A percentile compares a stretch with the other conserved stretches of the same genome.
Conservation (phyloP, 345 rosid genomes). For the Eucalyptus pumila region DNA sequence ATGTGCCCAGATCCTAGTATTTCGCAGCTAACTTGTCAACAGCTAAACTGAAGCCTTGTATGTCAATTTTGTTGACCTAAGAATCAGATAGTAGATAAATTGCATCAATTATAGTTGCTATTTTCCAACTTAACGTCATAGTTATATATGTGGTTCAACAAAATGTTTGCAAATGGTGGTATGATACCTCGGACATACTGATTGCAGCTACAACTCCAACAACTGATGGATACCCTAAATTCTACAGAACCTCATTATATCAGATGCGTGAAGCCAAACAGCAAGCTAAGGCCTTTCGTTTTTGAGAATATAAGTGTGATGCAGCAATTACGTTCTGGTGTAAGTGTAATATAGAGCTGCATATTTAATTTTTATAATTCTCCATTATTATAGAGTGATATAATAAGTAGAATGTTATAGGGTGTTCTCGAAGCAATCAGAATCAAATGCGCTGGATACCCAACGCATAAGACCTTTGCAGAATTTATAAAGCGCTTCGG, state of each 20-base stretch:
- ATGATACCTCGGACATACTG: slow-evolving; percentile 1
- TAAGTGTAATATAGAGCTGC: slow-evolving; percentile 11
- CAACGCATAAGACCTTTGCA: slow-evolving; percentile 52
- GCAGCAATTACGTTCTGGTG: slow-evolving; percentile 92
- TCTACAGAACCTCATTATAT: slow-evolving; percentile 85
- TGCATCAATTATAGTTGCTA: background rate
- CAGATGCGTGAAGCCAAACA: slow-evolving; percentile 91
- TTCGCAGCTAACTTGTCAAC: background rate
- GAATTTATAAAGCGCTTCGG: slow-evolving; percentile 57
- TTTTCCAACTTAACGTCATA: background rate
- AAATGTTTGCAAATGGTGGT: background rate
- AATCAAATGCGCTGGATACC: slow-evolving; percentile 84
- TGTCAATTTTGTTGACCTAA: background rate
- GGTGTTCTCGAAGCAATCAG: slow-evolving; percentile 95
- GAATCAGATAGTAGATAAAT: background rate
- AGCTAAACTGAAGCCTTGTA: background rate
- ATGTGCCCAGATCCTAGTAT: background rate
- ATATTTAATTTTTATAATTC: background rate
- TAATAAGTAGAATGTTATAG: slow-evolving; percentile 25
- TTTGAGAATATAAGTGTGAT: slow-evolving; percentile 52
- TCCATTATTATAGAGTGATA: background rate
- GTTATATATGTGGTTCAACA: background rate
- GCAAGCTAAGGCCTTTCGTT: slow-evolving; percentile 40
- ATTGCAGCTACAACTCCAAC: slow-evolving; percentile 83
- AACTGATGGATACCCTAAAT: slow-evolving; percentile 83